Evolutionary conservation across 1,284 basidiomycete species (phyloP), one percentile per base, ranked within the genome.

Genomic region (Sphaerobolus stellatus): DNA sequence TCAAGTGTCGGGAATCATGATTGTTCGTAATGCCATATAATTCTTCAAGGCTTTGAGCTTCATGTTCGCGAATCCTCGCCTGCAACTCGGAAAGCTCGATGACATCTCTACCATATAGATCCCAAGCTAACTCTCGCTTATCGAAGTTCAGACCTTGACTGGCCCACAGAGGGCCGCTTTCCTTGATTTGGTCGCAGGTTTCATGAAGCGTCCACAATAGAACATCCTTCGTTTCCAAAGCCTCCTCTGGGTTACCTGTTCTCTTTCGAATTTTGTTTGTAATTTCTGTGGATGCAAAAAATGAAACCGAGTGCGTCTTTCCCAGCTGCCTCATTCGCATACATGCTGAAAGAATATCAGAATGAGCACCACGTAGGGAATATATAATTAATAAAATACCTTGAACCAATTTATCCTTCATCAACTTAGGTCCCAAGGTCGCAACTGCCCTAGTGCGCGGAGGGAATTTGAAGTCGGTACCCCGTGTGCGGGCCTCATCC

Each of bases 401-500:
- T 71, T 83, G 81, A 4, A 74, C 66, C 13, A 83, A 60, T 43
- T 75, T 69, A 61, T 84, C 82, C 48, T 83, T 83, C 0, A 77
- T 80, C 2, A 82, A 66, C 41, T 76, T 80, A 0, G 75, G 76
- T 0, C 81, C 82, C 1, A 83, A 61, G 0, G 80, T 83, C 5
- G 82, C 80, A 1, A 72, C 75, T 18, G 82, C 81, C 4, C 76
- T 70, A 45, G 68, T 71, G 20, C 68, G 56, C 1, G 18, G 44
- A 0, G 81, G 80, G 30, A 83, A 65, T 40, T 75, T 81, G 16
- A 83, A 65, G 60, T 83, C 81, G 0, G 79, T 82, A 6, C 82
- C 81, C 27, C 82, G 66, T 0, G 82, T 83, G 56, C 83, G 81
- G 1, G 76, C 77, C 59, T 84, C 81, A 41, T 83, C 82, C 0